Conservation (phyloP, 805 yeast genomes). For the Schwanniomyces polymorphus region DNA sequence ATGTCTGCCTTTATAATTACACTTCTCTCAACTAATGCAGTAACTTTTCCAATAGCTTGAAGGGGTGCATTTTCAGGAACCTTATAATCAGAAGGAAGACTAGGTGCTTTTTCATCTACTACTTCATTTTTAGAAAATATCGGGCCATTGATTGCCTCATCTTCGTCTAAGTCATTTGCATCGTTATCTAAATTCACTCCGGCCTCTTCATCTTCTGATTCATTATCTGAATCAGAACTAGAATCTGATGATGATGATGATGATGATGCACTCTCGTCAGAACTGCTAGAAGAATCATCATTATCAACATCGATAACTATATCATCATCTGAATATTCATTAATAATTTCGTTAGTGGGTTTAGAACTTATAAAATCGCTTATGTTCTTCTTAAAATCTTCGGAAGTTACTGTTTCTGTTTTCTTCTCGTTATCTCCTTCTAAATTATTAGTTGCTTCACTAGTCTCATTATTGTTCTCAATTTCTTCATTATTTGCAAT, state of each 20-base stretch:
- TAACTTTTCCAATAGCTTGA: slow-evolving; percentile 69
- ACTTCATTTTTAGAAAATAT: slow-evolving; percentile 79
- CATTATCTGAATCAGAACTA: slow-evolving; percentile 10
- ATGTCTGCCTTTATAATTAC: slow-evolving; percentile 67
- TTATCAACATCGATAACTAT: slow-evolving; percentile 16
- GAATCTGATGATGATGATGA: slow-evolving; percentile 8
- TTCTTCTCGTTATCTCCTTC: neutral
- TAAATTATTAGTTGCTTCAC: neutral
- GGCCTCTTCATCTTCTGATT: slow-evolving; percentile 13
- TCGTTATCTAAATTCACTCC: slow-evolving; percentile 62
- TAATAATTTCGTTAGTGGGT: slow-evolving; percentile 6
- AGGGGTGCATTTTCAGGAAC: slow-evolving; percentile 64
- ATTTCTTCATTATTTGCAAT: neutral
- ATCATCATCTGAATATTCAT: slow-evolving; percentile 28
- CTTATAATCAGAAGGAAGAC: slow-evolving; percentile 63
- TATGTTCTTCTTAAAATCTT: neutral
- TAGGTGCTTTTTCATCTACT: slow-evolving; percentile 63
- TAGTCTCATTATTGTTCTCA: neutral
- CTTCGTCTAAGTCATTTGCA: slow-evolving; percentile 41
- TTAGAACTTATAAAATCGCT: neutral
- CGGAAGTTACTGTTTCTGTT: neutral
- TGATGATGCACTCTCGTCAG: neutral
- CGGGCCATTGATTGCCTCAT: slow-evolving; percentile 53
- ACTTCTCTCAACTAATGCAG: slow-evolving; percentile 68
- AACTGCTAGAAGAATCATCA: neutral